phyloP scores from a whole-genome alignment of 805 yeast species.

The Metschnikowia hibisci region DNA sequence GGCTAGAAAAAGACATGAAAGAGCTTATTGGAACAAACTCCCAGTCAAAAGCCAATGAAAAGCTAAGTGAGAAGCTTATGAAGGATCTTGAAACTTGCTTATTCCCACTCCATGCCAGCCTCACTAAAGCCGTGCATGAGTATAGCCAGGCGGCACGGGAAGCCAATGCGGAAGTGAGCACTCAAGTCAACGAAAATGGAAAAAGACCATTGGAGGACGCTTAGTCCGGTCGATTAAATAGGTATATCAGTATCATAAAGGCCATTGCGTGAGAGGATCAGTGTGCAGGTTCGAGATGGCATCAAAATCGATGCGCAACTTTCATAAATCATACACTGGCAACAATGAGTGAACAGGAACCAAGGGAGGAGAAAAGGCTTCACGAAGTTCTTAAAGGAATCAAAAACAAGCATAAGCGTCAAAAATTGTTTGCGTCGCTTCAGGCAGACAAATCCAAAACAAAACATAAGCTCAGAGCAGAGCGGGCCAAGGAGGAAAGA shows the following conservation, averaged over 20 bases:
- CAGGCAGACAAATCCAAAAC: slow-evolving; percentile 73
- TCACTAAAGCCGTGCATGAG: slow-evolving; percentile 33
- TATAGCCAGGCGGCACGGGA: slow-evolving; percentile 31
- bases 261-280: neutral
- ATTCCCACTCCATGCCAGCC: slow-evolving; percentile 28
- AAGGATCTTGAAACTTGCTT: slow-evolving; percentile 33
- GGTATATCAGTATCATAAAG: neutral
- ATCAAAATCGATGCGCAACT: slow-evolving; percentile 7
- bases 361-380: slow-evolving; percentile 8
- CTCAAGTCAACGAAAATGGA: slow-evolving; percentile 30
- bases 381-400: slow-evolving; percentile 36
- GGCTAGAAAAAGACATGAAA: slow-evolving; percentile 24
- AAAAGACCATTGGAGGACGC: slow-evolving; percentile 24
- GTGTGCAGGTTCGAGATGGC: slow-evolving; percentile 13
- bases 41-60: slow-evolving; percentile 24
- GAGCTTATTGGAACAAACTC: slow-evolving; percentile 14
- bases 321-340: neutral
- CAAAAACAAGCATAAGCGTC: slow-evolving; percentile 76
- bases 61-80: slow-evolving; percentile 29
- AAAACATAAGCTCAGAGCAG: slow-evolving; percentile 72
- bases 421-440: slow-evolving; percentile 66
- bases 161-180: slow-evolving; percentile 18
- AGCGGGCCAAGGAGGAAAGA: slow-evolving; percentile 83
- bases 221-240: neutral
- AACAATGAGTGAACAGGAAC: slow-evolving; percentile 7